These are phyloP conservation scores for Primulina eburnea DNA, from an alignment of 257 asterid genomes.

Conservation along the genomic window DNA sequence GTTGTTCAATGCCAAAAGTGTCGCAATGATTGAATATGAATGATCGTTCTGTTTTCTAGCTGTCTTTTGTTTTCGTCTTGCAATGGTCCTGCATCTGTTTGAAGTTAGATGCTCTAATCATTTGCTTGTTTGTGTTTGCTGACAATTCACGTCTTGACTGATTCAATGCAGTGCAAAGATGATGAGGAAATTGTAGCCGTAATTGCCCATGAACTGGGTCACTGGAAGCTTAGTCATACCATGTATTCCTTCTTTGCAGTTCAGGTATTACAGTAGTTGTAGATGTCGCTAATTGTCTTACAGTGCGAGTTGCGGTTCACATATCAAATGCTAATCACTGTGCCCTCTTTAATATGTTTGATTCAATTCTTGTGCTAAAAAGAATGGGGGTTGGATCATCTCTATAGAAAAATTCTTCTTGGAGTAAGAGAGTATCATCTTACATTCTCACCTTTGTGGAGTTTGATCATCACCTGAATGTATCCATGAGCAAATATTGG, in stretches of 20 bases:
- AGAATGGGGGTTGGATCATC: too few species aligned
- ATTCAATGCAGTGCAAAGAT: slow-evolving; percentile 71
- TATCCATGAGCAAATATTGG: neutral
- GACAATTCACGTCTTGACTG: slow-evolving; percentile 4
- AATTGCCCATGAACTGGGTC: slow-evolving; percentile 98
- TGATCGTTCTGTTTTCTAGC: neutral
- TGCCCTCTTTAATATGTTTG: neutral
- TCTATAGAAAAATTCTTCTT: too few species aligned
- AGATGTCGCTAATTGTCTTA: neutral
- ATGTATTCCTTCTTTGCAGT: slow-evolving; percentile 84
- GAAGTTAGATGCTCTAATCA: neutral
- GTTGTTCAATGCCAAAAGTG: slow-evolving; percentile 2
- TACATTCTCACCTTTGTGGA: too few species aligned
- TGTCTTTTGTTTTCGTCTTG: neutral
- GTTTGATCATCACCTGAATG: neutral
- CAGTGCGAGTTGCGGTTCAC: neutral
- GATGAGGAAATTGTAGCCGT: slow-evolving; percentile 98
- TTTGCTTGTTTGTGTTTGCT: neutral
- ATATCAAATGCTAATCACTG: slow-evolving; percentile 10
- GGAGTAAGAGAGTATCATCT: too few species aligned
- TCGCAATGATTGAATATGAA: neutral
- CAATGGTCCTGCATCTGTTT: neutral
- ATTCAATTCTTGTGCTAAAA: too few species aligned
- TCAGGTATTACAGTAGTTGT: slow-evolving; percentile 59
- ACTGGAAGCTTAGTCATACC: slow-evolving; percentile 96